Percentiles rank a stretch among this genome's conserved stretches.
phyloP scores from a whole-genome alignment of 176 grass and related monocot species.

The Aechmea fasciata region DNA sequence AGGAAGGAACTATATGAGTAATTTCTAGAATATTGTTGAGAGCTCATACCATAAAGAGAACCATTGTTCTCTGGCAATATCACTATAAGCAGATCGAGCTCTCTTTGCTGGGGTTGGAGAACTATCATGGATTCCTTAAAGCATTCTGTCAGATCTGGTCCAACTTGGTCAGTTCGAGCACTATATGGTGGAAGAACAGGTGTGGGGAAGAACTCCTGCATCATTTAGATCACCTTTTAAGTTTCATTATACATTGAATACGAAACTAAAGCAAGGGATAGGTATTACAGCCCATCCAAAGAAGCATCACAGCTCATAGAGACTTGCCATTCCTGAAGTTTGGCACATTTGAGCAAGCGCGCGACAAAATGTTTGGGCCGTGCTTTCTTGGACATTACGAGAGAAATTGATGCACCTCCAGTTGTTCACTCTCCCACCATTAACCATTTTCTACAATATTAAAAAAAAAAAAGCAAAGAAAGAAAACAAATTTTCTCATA shows the following conservation, averaged over 20 bases:
- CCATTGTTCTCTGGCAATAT: conserved; percentile 91
- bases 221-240: background rate
- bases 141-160: conserved; percentile 38
- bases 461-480: conserved; percentile 9
- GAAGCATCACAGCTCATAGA: background rate
- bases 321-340: conserved; percentile 80
- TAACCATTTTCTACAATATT: conserved; percentile 75
- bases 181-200: conserved; percentile 53
- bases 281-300: background rate
- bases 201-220: conserved; percentile 58
- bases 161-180: conserved; percentile 52
- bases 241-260: background rate
- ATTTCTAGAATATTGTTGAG: background rate
- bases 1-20: background rate
- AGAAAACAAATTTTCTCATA: background rate
- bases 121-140: conserved; percentile 52
- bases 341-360: conserved; percentile 86
- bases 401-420: conserved; percentile 83
- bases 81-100: conserved; percentile 71
- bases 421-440: conserved; percentile 63
- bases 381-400: conserved; percentile 53
- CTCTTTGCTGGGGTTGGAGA: conserved; percentile 49
- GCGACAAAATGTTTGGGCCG: conserved; percentile 49
- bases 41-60: conserved; percentile 61
- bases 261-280: background rate